Conservation (phyloP, 441 rosid species). For the Kokia cookei region DNA sequence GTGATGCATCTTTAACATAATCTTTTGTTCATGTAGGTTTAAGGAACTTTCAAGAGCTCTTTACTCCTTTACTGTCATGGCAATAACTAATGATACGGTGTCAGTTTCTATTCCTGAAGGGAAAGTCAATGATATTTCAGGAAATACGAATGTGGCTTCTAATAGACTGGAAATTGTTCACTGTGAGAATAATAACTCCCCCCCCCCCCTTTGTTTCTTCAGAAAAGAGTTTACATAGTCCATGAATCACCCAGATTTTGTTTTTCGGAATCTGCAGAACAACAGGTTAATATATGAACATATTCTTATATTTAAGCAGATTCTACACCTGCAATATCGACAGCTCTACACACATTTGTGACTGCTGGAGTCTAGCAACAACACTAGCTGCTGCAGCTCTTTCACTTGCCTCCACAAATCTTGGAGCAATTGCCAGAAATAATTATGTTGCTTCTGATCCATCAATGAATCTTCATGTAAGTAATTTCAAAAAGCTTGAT, state of each 20-base stretch:
- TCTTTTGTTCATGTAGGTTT: conserved; percentile 28
- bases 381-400: conserved; percentile 40
- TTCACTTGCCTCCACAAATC: conserved; percentile 39
- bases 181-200: conserved; percentile 25
- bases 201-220: not conserved
- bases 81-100: conserved; percentile 22
- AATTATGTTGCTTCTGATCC: conserved; percentile 25
- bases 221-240: not conserved
- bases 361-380: conserved; percentile 46
- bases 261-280: not conserved
- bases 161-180: conserved; percentile 38
- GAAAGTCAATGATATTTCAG: conserved; percentile 44
- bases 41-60: conserved; percentile 44
- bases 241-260: not conserved
- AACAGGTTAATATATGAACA: not conserved
- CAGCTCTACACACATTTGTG: conserved; percentile 44
- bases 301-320: conserved; percentile 21
- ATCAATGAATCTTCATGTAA: conserved; percentile 41
- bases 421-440: conserved; percentile 26
- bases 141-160: conserved; percentile 45
- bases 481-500: conserved; percentile 1
- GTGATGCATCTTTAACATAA: not conserved
- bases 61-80: conserved; percentile 37
- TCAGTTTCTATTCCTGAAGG: conserved; percentile 35
- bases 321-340: conserved; percentile 36